Base-by-base conservation (phyloP, 768 basidiomycete species). In the Boletus eberwhitei region DNA sequence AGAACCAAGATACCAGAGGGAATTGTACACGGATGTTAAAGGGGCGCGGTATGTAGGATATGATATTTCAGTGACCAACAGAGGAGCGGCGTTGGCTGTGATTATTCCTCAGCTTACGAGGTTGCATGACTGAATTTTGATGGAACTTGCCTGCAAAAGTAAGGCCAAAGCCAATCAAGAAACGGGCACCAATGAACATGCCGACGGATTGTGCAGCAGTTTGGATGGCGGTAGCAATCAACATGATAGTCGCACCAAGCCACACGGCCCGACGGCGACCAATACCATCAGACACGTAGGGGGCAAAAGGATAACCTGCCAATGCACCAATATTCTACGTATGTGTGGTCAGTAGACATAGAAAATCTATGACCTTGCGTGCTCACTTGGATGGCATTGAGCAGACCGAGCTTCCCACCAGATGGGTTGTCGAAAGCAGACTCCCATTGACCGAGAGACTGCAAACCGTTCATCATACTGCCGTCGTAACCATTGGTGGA, bases 1-100 rank as follows among this genome's bases (percentile, higher is more conserved):
- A 52, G 88, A 77, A 54, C 91, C 91, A 16, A 86, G 84, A 68
- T 90, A 90, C 90, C 91, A 93, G 56, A 91, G 84, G 31, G 88
- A 86, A 76, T 91, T 90, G 76, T 88, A 90, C 47, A 83, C 72
- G 2, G 88, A 84, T 14, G 88, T 93, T 54, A 94, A 71, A 34
- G 84, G 84, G 14, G 85, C 87, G 60, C 92, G 90, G 71, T 94
- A 87, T 12, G 80, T 75, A 16, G 91, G 92, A 69, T 93, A 93
- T 1, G 91, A 79, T n/a, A 93, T 72, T 72, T 94, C 92, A 46
- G 90, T 87, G 51, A 93, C 84, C 73, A 93, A 73, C 77, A 93
- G 80, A 12, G 92, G 90, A 12, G 91, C 90, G 48, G 89, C 84
- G 62, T 83, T 85, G 24, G 81, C 82, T 78, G 65, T 51, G 43